Evolutionary conservation across 2,329 filamentous ascomycete species (phyloP).

Genomic region (Rhynchosporium secalis): DNA sequence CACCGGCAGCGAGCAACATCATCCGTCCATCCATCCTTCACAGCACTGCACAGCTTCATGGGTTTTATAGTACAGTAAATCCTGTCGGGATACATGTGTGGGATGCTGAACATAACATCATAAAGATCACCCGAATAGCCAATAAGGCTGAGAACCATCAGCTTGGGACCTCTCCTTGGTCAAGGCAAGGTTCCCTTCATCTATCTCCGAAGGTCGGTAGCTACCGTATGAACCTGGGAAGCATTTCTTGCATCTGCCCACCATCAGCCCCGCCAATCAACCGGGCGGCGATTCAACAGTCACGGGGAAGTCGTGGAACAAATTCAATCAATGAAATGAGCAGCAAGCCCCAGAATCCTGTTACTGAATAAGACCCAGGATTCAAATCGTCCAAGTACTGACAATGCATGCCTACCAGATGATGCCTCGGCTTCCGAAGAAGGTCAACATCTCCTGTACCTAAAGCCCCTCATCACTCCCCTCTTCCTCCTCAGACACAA

Average conservation of each 20-base stretch:
- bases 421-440: slow-evolving; percentile 22
- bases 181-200: background rate
- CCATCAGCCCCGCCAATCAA: background rate
- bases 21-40: background rate
- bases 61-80: no score
- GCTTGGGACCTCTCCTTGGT: slow-evolving; percentile 27
- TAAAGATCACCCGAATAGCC: slow-evolving; percentile 5
- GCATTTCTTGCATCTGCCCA: slow-evolving; percentile 6
- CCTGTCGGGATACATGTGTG: background rate
- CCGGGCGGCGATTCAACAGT: background rate
- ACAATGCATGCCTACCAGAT: slow-evolving; percentile 22
- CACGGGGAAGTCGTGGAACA: no score
- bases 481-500: slow-evolving; percentile 24
- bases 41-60: background rate
- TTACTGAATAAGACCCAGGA: no score
- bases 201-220: no score
- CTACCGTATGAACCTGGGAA: background rate
- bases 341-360: no score
- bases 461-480: background rate
- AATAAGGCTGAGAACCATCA: slow-evolving; percentile 29
- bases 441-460: background rate
- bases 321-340: no score
- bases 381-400: background rate
- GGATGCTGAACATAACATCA: background rate
- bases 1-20: no score